Evolutionary conservation across 2,329 filamentous ascomycete species (phyloP), one percentile per base, ranked within the genome.

Genomic region (Cylindrodendrum hubeiense): DNA sequence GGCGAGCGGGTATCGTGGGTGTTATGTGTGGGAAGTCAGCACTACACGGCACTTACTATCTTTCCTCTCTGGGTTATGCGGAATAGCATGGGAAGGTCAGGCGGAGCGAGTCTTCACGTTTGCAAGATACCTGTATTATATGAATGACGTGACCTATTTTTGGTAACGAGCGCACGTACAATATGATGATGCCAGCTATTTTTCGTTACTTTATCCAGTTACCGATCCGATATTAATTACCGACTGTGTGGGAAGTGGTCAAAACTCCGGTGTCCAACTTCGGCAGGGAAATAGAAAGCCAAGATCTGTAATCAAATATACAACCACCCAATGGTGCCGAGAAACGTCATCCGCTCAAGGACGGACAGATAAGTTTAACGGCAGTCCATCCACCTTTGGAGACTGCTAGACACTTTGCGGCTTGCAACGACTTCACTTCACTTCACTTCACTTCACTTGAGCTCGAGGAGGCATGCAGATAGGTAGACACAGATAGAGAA

Each of bases 91-190:
- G 55, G 26, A 59, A 51, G 47, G 49, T 47, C 50, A 55, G 60
- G 65, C 54, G 59, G 67, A 63, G 67, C 67, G 63, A 49, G 46
- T 64, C 51, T 73, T 66, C 37, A 69, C 60, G 47, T 63, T 63
- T 66, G 60, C 63, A 55, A 68, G 56, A 69, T 65, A 64, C 65
- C 57, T 74, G 67, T 73, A 72, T 60, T 68, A 72, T 72, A 73
- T 65, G 61, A 71, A 69, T 63, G 53, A 70, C 69, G 69, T 70
- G 65, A 61, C 47, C 39, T 28, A 34, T 41, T 60, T 62, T 65
- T 43, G 47, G 34, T 37, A 66, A 63, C 46, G 30, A 65, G 57
- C 54, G 37, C 56, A 67, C 63, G 43, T 64, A 59, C 49, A 64
- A 61, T 61, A 59, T 57, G 33, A 67, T 52, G 57, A 64, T 60